Base-by-base conservation (phyloP, 225 moss, liverwort and hornwort species). In the Marchantia paleacea region DNA sequence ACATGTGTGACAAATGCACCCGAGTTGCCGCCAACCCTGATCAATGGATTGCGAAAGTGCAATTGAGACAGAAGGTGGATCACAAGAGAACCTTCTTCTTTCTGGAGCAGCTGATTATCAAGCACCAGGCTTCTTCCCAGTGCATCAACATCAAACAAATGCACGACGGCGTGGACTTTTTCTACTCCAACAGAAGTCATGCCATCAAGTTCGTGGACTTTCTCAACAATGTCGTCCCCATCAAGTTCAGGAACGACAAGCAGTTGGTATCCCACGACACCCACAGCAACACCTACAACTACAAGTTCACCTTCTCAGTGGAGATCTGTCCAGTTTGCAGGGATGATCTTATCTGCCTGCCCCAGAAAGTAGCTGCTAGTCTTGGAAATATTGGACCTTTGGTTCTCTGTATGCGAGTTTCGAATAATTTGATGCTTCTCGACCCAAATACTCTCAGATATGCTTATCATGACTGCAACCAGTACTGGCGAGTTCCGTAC, bases 31-130 rank as follows among this genome's bases (percentile, higher is more conserved):
- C 99, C n/a, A 99, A 99, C 75, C 95, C 97, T 49, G 95, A 99
- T 73, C 97, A 99, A 87, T 99, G 99, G 99, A 92, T 95, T 47
- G 99, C 95, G 3, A 94, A 93, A 71, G 95, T 95, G 31, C 99
- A 99, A 83, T 84, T 95, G 47, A 82, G 99, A 79, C 99, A 99
- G 64, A 99, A 99, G 79, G 99, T 95, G 67, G 99, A 99, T 76
- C 99, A 99, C 69, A 99, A 99, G 88, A 84, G 97, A 52, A 99
- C 97, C 0, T 99, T 99, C 50, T 99, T 92, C 80, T 99, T 88
- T 66, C 83, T 99, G 60, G 97, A 99, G 78, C 97, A 95, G 87
- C 88, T 99, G 0, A 99, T 99, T 25, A 91, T 99, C 68, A 99
- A 99, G 77, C 99, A 99, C 65, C 89, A 82, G 7, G 95, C 95